Evolutionary conservation across 2,329 filamentous ascomycete species (phyloP).

Genomic region (Colletotrichum phormii): DNA sequence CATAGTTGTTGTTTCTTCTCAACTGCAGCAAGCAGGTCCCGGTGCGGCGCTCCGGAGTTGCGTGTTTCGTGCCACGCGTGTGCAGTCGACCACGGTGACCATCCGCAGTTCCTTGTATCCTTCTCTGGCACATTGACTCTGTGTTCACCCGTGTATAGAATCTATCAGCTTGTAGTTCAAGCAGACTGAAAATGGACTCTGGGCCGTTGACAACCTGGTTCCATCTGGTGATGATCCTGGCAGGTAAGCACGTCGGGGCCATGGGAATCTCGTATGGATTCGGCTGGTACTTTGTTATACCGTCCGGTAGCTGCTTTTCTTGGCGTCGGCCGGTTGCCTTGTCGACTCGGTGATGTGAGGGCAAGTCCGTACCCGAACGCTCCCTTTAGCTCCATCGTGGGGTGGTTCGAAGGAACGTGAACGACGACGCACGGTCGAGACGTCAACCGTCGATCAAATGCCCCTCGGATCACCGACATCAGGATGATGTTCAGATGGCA

Average conservation of each 20-base stretch:
- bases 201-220: not conserved
- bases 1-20: not conserved
- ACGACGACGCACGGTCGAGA: slow-evolving; percentile 23
- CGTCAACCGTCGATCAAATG: slow-evolving; percentile 24
- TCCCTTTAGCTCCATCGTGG: not conserved
- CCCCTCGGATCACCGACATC: slow-evolving; percentile 31
- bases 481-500: slow-evolving; percentile 30
- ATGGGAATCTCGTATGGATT: not conserved
- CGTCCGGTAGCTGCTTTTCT: slow-evolving; percentile 27
- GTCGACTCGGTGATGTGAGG: slow-evolving; percentile 28
- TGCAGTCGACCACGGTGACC: slow-evolving; percentile 1
- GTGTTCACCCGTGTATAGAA: not conserved
- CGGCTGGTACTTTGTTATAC: not conserved
- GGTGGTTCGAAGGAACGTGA: slow-evolving; percentile 1
- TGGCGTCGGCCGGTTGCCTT: slow-evolving; percentile 14
- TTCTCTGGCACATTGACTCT: slow-evolving; percentile 1
- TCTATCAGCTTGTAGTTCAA: slow-evolving; percentile 1
- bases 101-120: slow-evolving; percentile 16
- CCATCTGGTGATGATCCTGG: not conserved
- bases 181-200: not conserved
- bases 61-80: slow-evolving; percentile 25
- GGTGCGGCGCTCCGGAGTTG: slow-evolving; percentile 16
- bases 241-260: not conserved
- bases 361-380: slow-evolving; percentile 33
- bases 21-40: not conserved